Conservation (phyloP, 805 yeast species). For the Candida suzukii region DNA sequence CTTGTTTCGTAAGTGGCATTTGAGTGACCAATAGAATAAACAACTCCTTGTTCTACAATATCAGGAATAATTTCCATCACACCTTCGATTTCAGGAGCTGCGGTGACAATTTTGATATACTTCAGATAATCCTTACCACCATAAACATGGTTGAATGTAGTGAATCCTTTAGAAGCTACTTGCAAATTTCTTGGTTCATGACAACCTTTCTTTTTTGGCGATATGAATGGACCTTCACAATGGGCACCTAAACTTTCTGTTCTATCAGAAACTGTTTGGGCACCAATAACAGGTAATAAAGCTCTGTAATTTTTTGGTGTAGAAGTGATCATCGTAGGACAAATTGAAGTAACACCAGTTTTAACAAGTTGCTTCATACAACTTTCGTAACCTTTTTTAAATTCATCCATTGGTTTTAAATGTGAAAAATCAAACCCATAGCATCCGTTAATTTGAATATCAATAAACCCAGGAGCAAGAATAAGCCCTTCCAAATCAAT, state of each 20-base stretch:
- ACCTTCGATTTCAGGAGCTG: constrained; percentile 45
- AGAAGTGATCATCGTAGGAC: constrained; percentile 52
- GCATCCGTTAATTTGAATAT: constrained; percentile 52
- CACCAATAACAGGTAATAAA: constrained; percentile 36
- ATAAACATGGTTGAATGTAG: constrained; percentile 27
- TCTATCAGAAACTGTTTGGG: constrained; percentile 24
- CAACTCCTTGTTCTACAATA: constrained; percentile 24
- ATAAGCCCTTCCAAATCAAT: constrained; percentile 41
- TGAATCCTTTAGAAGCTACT: constrained; percentile 26
- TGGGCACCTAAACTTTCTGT: constrained; percentile 52
- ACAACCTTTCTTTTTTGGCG: constrained; percentile 40
- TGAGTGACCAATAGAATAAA: constrained; percentile 44
- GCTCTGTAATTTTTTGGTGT: constrained; percentile 40
- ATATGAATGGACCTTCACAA: constrained; percentile 53
- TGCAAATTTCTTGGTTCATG: constrained; percentile 41
- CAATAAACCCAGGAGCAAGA: constrained; percentile 50
- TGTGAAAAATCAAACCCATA: constrained; percentile 48
- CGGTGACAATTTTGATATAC: constrained; percentile 33
- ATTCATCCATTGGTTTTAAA: constrained; percentile 27
- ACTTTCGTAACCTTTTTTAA: constrained; percentile 30
- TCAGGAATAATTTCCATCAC: constrained; percentile 33
- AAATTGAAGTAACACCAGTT: constrained; percentile 48
- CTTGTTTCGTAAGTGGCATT: constrained; percentile 26
- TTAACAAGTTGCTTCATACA: constrained; percentile 38
- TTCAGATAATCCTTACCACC: constrained; percentile 28